phyloP scores from a whole-genome alignment of 495 filamentous ascomycete genomes.

The Platismatia glauca region DNA sequence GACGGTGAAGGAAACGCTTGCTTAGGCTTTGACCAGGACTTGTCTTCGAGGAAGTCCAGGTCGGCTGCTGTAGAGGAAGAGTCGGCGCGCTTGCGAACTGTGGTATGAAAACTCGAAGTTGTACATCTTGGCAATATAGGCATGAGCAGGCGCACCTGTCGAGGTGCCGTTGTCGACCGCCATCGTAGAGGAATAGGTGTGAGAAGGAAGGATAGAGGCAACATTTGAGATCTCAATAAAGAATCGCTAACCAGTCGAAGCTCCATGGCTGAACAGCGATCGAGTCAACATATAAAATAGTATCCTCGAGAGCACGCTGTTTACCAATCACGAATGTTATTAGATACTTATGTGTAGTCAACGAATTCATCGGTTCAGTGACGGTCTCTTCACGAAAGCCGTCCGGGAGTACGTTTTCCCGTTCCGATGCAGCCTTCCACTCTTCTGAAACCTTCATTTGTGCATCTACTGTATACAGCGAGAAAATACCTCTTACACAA shows the following conservation, averaged over 20 bases:
- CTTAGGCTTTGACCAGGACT: not conserved
- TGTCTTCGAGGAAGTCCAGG: not conserved
- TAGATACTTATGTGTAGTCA: not conserved
- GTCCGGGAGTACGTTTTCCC: not conserved
- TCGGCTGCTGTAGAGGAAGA: not conserved
- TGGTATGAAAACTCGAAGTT: not conserved
- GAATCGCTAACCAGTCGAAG: constrained; percentile 30
- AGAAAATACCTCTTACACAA: not conserved
- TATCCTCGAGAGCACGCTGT: not conserved
- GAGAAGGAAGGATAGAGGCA: constrained; percentile 26
- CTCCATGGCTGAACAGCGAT: constrained; percentile 27
- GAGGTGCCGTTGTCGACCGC: not conserved
- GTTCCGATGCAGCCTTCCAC: not conserved
- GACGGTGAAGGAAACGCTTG: too few relatives aligned
- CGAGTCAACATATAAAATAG: not conserved
- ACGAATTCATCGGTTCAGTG: not conserved
- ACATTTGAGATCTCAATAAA: constrained; percentile 24
- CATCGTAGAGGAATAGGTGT: constrained; percentile 18
- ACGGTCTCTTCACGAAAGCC: not conserved
- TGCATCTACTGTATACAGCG: not conserved
- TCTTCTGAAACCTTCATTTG: not conserved
- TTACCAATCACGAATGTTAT: not conserved
- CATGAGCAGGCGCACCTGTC: not conserved
- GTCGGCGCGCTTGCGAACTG: not conserved
- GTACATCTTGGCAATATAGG: not conserved